phyloP scores from a whole-genome alignment of 352 stramenopile genomes.

The Pythium insidiosum region DNA sequence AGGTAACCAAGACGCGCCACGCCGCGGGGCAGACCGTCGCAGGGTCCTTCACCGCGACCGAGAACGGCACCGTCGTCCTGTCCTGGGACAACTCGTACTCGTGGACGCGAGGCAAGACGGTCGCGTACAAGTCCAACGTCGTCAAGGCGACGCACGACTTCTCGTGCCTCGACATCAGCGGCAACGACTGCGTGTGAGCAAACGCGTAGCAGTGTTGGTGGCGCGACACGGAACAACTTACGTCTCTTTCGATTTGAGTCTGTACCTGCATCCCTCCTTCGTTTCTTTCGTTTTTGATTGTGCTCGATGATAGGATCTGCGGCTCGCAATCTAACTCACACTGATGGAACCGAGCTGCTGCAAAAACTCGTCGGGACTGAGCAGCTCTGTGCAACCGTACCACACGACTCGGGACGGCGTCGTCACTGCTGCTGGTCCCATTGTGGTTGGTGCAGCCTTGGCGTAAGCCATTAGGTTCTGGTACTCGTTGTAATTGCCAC shows the following conservation, averaged over 20 bases:
- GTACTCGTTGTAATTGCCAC: conserved; percentile 86
- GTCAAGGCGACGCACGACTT: conserved; percentile 74
- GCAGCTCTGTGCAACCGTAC: conserved; percentile 86
- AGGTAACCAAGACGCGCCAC: conserved; percentile 32
- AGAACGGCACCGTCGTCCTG: conserved; percentile 62
- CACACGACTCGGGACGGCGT: conserved; percentile 64
- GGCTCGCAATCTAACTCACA: conserved; percentile 17
- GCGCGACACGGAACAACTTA: too few species aligned
- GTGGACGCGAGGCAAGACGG: conserved; percentile 54
- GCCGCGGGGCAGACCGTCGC: conserved; percentile 26
- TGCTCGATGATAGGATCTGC: background rate
- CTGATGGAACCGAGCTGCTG: conserved; percentile 71
- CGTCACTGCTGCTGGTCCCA: too few species aligned
- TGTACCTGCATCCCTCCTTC: too few species aligned
- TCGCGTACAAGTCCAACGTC: conserved; percentile 75
- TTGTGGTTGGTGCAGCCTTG: too few species aligned
- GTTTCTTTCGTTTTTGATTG: background rate
- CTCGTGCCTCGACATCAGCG: conserved; percentile 63
- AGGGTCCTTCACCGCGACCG: conserved; percentile 49
- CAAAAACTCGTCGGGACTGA: conserved; percentile 87
- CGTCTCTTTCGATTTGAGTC: too few species aligned
- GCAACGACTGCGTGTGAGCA: conserved; percentile 54
- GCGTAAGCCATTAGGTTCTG: conserved; percentile 81
- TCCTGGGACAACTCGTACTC: conserved; percentile 70
- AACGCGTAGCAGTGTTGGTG: background rate